Evolutionary conservation across 768 basidiomycete genomes (phyloP).

Genomic region (Dioszegia hungarica): DNA sequence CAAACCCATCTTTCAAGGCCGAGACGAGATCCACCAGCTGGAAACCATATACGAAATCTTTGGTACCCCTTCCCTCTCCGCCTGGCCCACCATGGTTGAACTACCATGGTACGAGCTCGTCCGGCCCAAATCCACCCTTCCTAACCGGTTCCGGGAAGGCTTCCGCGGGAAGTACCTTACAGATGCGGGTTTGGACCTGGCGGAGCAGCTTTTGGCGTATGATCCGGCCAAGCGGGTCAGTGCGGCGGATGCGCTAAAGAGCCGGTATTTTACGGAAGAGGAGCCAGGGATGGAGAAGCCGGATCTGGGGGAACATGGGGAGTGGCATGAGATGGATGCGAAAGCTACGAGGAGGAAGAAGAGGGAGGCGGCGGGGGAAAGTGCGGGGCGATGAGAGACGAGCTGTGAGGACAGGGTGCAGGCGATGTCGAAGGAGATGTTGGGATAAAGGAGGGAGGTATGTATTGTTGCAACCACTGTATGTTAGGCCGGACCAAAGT

Average conservation of each 20-base stretch:
- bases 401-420: no score
- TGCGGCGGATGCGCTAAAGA: slow-evolving; percentile 72
- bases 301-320: slow-evolving; percentile 70
- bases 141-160: slow-evolving; percentile 73
- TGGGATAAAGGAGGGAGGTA: no score
- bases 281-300: slow-evolving; percentile 69
- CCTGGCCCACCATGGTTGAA: slow-evolving; percentile 75
- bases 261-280: slow-evolving; percentile 80
- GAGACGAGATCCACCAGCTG: slow-evolving; percentile 94
- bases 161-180: slow-evolving; percentile 85
- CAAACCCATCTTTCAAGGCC: slow-evolving; percentile 95
- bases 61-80: slow-evolving; percentile 73
- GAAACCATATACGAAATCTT: slow-evolving; percentile 86
- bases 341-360: slow-evolving; percentile 68
- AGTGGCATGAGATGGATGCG: slow-evolving; percentile 97
- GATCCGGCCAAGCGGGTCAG: slow-evolving; percentile 72
- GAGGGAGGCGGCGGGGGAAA: slow-evolving; percentile 48
- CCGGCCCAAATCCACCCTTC: slow-evolving; percentile 70
- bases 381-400: no score
- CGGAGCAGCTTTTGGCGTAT: slow-evolving; percentile 72
- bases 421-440: no score
- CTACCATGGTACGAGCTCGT: slow-evolving; percentile 99
- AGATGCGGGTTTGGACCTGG: slow-evolving; percentile 78
- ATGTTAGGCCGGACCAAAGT: no score
- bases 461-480: no score